Percentiles rank a stretch among this genome's conserved stretches.
phyloP scores from a whole-genome alignment of 1,284 basidiomycete genomes.

The Leccinum fallax region DNA sequence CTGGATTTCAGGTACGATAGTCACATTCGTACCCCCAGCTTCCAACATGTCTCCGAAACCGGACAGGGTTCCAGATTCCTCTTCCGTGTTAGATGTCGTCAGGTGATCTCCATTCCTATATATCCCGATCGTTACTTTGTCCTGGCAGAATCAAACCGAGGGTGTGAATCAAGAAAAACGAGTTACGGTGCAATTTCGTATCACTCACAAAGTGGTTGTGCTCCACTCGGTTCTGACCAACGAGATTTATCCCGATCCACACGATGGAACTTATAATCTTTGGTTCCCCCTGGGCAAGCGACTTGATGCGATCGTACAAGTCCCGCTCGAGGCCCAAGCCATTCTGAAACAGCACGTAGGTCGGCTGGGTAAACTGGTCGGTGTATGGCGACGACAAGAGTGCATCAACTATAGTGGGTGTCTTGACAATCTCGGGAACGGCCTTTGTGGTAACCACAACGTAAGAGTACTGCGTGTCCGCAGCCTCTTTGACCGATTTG shows the following conservation, averaged over 20 bases:
- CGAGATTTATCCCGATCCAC: constrained; percentile 55
- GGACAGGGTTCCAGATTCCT: constrained; percentile 46
- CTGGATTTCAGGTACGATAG: constrained; percentile 60
- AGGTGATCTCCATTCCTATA: constrained; percentile 51
- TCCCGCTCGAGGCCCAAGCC: constrained; percentile 76
- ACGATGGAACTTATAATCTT: constrained; percentile 57
- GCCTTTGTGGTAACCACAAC: constrained; percentile 75
- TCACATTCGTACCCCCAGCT: constrained; percentile 50
- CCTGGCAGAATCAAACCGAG: constrained; percentile 38
- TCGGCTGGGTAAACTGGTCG: constrained; percentile 50
- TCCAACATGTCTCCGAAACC: constrained; percentile 50
- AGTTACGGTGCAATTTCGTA: neutral
- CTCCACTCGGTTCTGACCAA: constrained; percentile 48
- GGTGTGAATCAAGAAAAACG: neutral
- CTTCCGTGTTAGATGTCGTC: constrained; percentile 44
- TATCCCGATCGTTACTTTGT: constrained; percentile 52
- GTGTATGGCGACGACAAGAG: constrained; percentile 55
- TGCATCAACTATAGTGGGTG: constrained; percentile 58
- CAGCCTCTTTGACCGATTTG: constrained; percentile 57
- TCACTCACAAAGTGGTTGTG: constrained; percentile 54
- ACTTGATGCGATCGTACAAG: constrained; percentile 55
- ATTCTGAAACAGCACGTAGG: constrained; percentile 76
- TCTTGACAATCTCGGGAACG: constrained; percentile 67
- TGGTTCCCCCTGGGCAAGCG: constrained; percentile 45
- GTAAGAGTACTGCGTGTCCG: constrained; percentile 63